Base-by-base conservation (phyloP, 1,284 basidiomycete species). In the Coniferiporia sulphurascens region DNA sequence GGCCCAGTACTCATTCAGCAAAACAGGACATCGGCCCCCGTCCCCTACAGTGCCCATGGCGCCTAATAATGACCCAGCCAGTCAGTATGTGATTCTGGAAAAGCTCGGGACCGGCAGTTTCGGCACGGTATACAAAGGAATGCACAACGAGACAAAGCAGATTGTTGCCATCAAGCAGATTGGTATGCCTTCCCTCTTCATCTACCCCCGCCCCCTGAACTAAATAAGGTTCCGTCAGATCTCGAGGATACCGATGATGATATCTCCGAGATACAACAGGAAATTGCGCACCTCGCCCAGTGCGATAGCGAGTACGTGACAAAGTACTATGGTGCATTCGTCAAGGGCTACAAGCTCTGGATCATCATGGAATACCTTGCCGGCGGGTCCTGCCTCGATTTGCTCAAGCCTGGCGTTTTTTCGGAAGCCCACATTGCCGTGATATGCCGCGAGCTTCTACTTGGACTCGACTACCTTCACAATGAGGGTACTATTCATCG, bases 351-450 rank as follows among this genome's bases (percentile, higher is more conserved):
- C 79, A 97, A 98, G 72, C 80, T 99, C 17, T 99, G 97, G 97
- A 99, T 99, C 70, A 82, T 99, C 69, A 99, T 99, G 97, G 96
- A 99, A 73, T 98, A 94, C 72, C 87, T 98, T 54, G 95, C 95
- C 0, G 97, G 96, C 36, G 96, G 96, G n/a, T 98, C 95, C 19
- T 98, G 96, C 75, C 84, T 97, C 55, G 96, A 98, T 72, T 80
- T 99, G 52, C 83, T 98, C 67, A 97, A 96, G 72, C 85, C 93
- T 0, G 95, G 93, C 22, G 78, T 85, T 19, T 97, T 98, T 71
- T 85, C 89, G 7, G 97, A 99, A 73, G 80, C 83, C 0, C 94
- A 98, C 69, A 97, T 98, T 64, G 95, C 96, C 13, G 89, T 97
- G 66, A 85, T 98, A 64, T 95, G 93, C 68, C 88, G 93, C 54